Base-by-base conservation (phyloP, 2,329 filamentous ascomycete species). In the Penicillium sclerotiorum region DNA sequence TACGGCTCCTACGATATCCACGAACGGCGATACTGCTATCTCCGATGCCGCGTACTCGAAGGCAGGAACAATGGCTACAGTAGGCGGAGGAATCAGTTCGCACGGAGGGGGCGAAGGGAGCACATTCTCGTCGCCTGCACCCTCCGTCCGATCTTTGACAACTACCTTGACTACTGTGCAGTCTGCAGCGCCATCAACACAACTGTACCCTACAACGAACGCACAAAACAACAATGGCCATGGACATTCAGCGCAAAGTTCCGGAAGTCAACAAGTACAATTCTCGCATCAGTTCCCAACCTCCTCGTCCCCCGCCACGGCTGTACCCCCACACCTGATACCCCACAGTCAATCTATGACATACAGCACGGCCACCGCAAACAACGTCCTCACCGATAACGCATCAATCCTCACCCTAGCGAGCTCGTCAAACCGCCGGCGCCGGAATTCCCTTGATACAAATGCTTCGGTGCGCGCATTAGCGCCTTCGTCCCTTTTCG, bases 41-140 rank as follows among this genome's bases (percentile, higher is more conserved):
- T 95, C 90, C 1, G 83, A 91, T 59, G 81, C 82, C 9, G 87
- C 88, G 12, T 84, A 88, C 35, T 95, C 90, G 23, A 89, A 94
- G 61, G 83, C 90, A 15, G 90, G 89, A 15, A 96, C 91, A 11
- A 86, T 80, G 63, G 82, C 83, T 27, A 75, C 72, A 6, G 75
- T 80, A 2, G 85, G 82, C 22, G 85, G 84, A 41, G 87, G 84
- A 8, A 65, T 87, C 40, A 86, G 88, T 46, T 75, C 73, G 4
- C 83, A 81, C 41, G 81, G 85, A 50, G 83, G 88, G 59, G 90
- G 89, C 49, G 87, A 77, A 59, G 78, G 79, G 37, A 86, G 83
- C 71, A 86, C 82, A 7, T 86, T 86, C 63, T 85, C 82, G 21
- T 86, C 83, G 4, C 83, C 83, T 12, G 80, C 82, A 37, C 82